Base-by-base conservation (phyloP, 208 protist species). In the Acanthamoeba comandoni region DNA sequence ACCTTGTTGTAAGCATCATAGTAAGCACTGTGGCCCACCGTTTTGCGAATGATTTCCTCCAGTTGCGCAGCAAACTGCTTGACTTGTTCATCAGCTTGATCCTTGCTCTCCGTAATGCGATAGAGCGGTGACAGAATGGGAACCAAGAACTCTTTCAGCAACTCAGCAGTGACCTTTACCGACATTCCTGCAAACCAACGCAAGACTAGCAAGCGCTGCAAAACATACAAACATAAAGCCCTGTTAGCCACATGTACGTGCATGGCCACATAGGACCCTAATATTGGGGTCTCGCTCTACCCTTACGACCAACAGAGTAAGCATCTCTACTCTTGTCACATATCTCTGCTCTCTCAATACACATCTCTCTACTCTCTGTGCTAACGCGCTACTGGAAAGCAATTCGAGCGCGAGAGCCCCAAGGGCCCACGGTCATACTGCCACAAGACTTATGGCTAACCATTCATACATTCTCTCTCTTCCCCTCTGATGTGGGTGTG, bases 1-100 rank as follows among this genome's bases (percentile, higher is more conserved):
- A 84, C 73, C 73, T 84, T 49, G 29, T 49, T 35, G 73, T 84
- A 84, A 55, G 73, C 73, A 39, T 84, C 73, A 55, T 84, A 84
- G 49, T 84, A 84, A 31, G 73, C 73, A 49, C 52, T 51, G 73
- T 84, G 5, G 51, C 73, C 73, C 49, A 84, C 73, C 11, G 43
- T 24, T 24, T 12, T 11, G 15, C 11, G 69, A 0, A n/a, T 17
- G 31, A 43, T n/a, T 12, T 31, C 13, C 43, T 29, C 17, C 3
- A 77, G 39, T 55, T 84, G 52, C 52, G 43, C 24, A 29, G 73
- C 73, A 15, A 55, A 64, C 26, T 84, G 52, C 17, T 39, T 24
- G 49, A 84, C 19, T 49, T 24, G 29, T n/a, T 57, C 13, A 7
- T 84, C 73, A 26, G 73, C 73, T 55, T 58, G 55, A 3, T 84